Percentiles rank a stretch among this genome's conserved stretches.
Evolutionary conservation across 345 rosid genomes (phyloP).

Genomic region (Arabidopsis suecica): DNA sequence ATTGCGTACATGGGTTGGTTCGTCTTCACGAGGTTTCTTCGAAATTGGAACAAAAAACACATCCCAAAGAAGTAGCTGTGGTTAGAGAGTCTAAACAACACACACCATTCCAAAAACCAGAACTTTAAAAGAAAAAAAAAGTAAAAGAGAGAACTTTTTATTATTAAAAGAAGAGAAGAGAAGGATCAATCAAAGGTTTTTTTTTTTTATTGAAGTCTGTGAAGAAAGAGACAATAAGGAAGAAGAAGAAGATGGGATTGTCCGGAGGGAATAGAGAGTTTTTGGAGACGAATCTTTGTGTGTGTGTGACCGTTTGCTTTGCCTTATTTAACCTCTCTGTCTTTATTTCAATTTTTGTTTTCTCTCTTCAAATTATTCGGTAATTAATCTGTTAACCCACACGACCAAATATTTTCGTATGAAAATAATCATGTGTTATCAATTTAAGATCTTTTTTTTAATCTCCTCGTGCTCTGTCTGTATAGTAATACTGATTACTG

Average conservation of each 20-base stretch:
- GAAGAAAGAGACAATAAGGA: slow-evolving; percentile 38
- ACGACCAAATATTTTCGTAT: not conserved
- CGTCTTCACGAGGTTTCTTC: slow-evolving; percentile 54
- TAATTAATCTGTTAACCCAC: slow-evolving; percentile 37
- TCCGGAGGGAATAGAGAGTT: slow-evolving; percentile 32
- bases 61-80: slow-evolving; percentile 48
- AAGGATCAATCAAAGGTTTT: slow-evolving; percentile 18
- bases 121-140: slow-evolving; percentile 3
- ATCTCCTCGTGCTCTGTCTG: not conserved
- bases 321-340: slow-evolving; percentile 40
- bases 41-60: slow-evolving; percentile 51
- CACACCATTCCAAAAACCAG: slow-evolving; percentile 14
- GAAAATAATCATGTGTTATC: not conserved
- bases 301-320: slow-evolving; percentile 34
- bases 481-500: not conserved
- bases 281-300: slow-evolving; percentile 37
- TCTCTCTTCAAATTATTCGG: slow-evolving; percentile 22
- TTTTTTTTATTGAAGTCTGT: slow-evolving; percentile 27
- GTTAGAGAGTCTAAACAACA: slow-evolving; percentile 21
- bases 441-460: not conserved
- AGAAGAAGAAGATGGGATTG: slow-evolving; percentile 25
- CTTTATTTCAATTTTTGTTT: slow-evolving; percentile 1
- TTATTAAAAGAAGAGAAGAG: not conserved
- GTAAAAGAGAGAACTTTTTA: not conserved
- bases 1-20: slow-evolving; percentile 57